Evolutionary conservation across 1,284 basidiomycete genomes (phyloP).

Genomic region (Austroboletus niveus): DNA sequence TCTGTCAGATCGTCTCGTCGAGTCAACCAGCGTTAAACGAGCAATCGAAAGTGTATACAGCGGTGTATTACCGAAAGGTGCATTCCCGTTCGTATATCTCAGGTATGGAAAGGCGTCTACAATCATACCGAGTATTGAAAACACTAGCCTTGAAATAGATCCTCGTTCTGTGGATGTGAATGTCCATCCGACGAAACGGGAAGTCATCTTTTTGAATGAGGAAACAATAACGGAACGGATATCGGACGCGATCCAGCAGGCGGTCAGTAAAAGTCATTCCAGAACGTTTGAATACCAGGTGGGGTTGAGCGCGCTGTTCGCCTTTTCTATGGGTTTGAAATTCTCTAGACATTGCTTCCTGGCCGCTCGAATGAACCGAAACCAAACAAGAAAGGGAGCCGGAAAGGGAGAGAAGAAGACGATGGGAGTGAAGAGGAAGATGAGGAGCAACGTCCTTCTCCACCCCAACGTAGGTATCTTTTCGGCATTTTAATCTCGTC

Average conservation of each 20-base stretch:
- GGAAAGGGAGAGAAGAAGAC: constrained; percentile 35
- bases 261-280: constrained; percentile 69
- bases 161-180: constrained; percentile 94
- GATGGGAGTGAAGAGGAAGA: constrained; percentile 34
- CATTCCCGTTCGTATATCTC: constrained; percentile 90
- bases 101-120: constrained; percentile 48
- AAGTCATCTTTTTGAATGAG: constrained; percentile 94
- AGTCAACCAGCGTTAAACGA: constrained; percentile 84
- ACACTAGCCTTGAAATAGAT: constrained; percentile 72
- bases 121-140: constrained; percentile 2
- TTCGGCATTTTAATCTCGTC: not conserved
- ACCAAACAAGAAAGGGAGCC: constrained; percentile 40
- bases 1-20: constrained; percentile 84
- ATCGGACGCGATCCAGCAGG: constrained; percentile 68
- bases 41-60: constrained; percentile 88
- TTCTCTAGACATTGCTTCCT: constrained; percentile 58
- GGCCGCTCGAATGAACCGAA: constrained; percentile 42
- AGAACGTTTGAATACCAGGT: constrained; percentile 86
- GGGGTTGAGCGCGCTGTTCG: not conserved
- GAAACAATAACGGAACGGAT: constrained; percentile 84
- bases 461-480: constrained; percentile 16
- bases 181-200: constrained; percentile 97
- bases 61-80: constrained; percentile 87
- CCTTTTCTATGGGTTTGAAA: not conserved
- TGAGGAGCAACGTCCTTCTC: constrained; percentile 12